phyloP scores from a whole-genome alignment of 1,284 basidiomycete species.

The Cutaneotrichosporon cutaneum region DNA sequence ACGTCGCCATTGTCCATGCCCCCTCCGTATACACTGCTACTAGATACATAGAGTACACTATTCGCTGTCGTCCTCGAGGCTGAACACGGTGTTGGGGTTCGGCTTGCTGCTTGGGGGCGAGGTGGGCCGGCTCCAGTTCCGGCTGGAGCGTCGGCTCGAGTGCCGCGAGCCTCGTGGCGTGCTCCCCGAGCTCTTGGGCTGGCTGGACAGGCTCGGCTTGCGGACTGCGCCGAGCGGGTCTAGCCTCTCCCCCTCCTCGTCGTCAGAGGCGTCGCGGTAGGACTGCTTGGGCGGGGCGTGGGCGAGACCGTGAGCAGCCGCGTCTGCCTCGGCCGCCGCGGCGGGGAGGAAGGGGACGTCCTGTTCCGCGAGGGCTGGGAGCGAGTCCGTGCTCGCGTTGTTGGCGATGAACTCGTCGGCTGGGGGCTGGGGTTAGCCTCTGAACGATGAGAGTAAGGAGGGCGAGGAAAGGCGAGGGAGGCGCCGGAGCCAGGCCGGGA shows the following conservation, averaged over 20 bases:
- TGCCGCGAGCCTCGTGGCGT: neutral
- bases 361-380: conserved; percentile 29
- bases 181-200: too few relatives aligned
- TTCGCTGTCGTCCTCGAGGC: conserved; percentile 15
- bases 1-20: neutral
- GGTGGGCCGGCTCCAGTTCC: neutral
- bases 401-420: conserved; percentile 39
- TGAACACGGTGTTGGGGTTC: conserved; percentile 13
- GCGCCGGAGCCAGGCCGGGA: neutral
- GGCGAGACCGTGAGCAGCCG: conserved; percentile 6
- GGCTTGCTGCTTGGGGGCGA: neutral
- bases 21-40: neutral
- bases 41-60: neutral
- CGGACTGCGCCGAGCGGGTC: conserved; percentile 10
- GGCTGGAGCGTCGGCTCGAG: neutral
- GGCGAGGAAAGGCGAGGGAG: conserved; percentile 7
- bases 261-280: conserved; percentile 8
- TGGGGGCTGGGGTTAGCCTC: conserved; percentile 30
- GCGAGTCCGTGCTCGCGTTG: conserved; percentile 43
- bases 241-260: neutral
- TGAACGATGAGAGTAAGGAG: neutral
- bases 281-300: neutral
- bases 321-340: conserved; percentile 8
- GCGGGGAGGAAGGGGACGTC: conserved; percentile 20
- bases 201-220: neutral